Evolutionary conservation across 257 asterid species (phyloP).

Genomic region (Solanum acaule): DNA sequence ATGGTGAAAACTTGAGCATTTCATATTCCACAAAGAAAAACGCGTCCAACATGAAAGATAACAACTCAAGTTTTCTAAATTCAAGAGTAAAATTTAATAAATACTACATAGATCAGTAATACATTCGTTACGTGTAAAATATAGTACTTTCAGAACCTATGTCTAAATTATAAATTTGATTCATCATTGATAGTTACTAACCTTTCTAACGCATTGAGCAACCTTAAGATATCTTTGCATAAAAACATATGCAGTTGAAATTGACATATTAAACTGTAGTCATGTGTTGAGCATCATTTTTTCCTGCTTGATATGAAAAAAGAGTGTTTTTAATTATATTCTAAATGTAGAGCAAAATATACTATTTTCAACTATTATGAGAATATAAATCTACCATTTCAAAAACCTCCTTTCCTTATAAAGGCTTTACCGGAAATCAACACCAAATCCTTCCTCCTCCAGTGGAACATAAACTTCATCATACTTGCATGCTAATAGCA

Average conservation of each 20-base stretch:
- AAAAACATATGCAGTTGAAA: conserved; percentile 81
- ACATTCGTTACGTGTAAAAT: neutral
- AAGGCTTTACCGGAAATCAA: conserved; percentile 83
- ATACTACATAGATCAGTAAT: neutral
- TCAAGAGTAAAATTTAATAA: neutral
- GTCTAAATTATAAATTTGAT: neutral
- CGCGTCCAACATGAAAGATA: too few species aligned
- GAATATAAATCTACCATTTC: conserved; percentile 45
- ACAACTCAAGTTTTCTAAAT: neutral
- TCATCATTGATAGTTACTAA: neutral
- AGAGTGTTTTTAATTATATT: too few species aligned
- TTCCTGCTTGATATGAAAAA: neutral
- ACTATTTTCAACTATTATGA: neutral
- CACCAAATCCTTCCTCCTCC: conserved; percentile 38
- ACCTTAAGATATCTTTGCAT: conserved; percentile 75
- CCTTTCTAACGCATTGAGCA: conserved; percentile 76
- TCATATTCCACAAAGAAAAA: too few species aligned
- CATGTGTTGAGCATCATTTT: conserved; percentile 1
- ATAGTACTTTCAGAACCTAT: neutral
- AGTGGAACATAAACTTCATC: too few species aligned
- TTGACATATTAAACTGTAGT: conserved; percentile 72
- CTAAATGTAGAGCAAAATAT: neutral
- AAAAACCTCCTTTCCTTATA: conserved; percentile 51
- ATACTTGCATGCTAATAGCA: neutral
- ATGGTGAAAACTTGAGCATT: too few species aligned